Evolutionary conservation across 148 eudicot genomes (phyloP).

Genomic region (Persicaria tinctoria): DNA sequence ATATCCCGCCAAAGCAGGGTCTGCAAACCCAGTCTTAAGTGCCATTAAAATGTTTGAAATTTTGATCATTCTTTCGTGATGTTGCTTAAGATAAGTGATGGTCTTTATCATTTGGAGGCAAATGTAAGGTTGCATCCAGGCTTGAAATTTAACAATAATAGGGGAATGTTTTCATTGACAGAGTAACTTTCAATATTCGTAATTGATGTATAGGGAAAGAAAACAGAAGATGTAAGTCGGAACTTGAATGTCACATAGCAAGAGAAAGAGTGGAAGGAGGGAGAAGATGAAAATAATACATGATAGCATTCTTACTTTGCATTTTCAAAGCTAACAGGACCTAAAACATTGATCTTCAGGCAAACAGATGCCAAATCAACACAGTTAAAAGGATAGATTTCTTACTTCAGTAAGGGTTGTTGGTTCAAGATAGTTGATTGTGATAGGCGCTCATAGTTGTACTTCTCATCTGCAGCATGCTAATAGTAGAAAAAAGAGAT

Average conservation of each 20-base stretch:
- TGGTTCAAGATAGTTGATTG: slow-evolving; percentile 75
- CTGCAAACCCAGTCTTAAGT: too few species aligned
- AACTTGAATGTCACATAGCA: neutral
- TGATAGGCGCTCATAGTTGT: slow-evolving; percentile 79
- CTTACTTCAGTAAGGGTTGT: slow-evolving; percentile 83
- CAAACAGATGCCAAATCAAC: neutral
- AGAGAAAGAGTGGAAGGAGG: neutral
- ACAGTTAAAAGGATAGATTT: neutral
- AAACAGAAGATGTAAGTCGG: neutral
- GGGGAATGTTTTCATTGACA: neutral
- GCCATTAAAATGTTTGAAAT: too few species aligned
- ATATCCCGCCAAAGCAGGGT: too few species aligned
- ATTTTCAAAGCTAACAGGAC: neutral
- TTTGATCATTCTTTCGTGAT: too few species aligned
- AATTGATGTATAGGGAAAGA: too few species aligned
- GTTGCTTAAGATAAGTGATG: too few species aligned
- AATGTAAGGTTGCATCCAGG: too few species aligned
- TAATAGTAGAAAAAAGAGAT: slow-evolving; percentile 22
- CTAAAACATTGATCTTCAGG: neutral
- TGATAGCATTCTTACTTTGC: neutral
- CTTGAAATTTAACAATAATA: neutral
- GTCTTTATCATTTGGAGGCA: too few species aligned
- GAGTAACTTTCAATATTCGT: too few species aligned
- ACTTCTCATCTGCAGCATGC: slow-evolving; percentile 99
- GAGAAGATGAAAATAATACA: neutral